These are phyloP conservation scores for Mortierella sp. DNA, from an alignment of 371 early-diverging fungal species.

Conservation along the genomic window DNA sequence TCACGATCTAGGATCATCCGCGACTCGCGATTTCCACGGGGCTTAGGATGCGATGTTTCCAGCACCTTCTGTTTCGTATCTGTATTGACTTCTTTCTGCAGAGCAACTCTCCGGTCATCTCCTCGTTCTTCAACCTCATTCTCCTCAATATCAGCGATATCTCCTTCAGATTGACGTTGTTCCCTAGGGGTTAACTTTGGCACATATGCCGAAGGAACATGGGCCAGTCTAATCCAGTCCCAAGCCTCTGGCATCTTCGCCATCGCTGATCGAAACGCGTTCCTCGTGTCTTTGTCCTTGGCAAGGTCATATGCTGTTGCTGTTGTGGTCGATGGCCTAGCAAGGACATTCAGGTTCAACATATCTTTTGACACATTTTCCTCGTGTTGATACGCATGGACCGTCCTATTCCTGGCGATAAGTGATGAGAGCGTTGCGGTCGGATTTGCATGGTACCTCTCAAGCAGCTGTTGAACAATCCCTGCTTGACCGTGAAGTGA, in stretches of 20 bases:
- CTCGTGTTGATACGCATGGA: conserved; percentile 15
- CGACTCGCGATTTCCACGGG: neutral
- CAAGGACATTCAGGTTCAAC: too few relatives aligned
- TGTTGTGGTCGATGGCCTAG: conserved; percentile 24
- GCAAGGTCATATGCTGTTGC: conserved; percentile 85
- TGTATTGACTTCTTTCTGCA: too few relatives aligned
- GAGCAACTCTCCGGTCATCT: too few relatives aligned
- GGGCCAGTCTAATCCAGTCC: conserved; percentile 70
- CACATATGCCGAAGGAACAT: conserved; percentile 82
- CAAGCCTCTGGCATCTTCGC: conserved; percentile 68
- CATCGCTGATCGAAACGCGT: conserved; percentile 82
- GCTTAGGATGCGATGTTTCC: conserved; percentile 11
- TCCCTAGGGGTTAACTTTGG: conserved; percentile 68
- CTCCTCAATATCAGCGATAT: too few relatives aligned
- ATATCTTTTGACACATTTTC: conserved; percentile 19
- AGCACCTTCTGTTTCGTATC: neutral
- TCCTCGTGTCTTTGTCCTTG: conserved; percentile 76
- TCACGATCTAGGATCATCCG: conserved; percentile 82
- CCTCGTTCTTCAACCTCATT: too few relatives aligned
- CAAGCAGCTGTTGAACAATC: conserved; percentile 71
- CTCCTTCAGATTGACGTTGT: neutral
- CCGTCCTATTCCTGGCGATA: too few relatives aligned
- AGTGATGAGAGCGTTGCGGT: conserved; percentile 59
- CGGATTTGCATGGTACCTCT: conserved; percentile 77
- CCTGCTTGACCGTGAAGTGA: conserved; percentile 62